phyloP scores from a whole-genome alignment of 768 basidiomycete genomes.

The Lactarius deliciosus region DNA sequence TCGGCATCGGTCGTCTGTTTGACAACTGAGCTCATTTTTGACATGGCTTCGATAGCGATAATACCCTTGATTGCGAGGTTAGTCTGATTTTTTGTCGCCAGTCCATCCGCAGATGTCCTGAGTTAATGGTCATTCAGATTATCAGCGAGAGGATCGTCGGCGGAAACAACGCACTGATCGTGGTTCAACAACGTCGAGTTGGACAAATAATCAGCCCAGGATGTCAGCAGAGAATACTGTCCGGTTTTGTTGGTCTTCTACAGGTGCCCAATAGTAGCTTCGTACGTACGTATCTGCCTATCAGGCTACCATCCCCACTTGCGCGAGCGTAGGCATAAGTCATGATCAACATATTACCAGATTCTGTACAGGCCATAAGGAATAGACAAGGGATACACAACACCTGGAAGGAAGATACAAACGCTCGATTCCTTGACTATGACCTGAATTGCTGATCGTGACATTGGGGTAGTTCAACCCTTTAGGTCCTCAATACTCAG shows the following conservation, averaged over 20 bases:
- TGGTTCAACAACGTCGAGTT: slow-evolving; percentile 49
- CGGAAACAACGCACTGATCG: slow-evolving; percentile 50
- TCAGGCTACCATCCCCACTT: slow-evolving; percentile 32
- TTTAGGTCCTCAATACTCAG: neutral
- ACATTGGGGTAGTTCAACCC: slow-evolving; percentile 19
- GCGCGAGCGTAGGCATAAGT: slow-evolving; percentile 33
- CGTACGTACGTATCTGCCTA: slow-evolving; percentile 30
- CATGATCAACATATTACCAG: slow-evolving; percentile 41
- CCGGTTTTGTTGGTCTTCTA: neutral
- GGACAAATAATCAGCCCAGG: slow-evolving; percentile 37
- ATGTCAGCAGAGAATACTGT: slow-evolving; percentile 34
- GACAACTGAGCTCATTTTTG: slow-evolving; percentile 46
- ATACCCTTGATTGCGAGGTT: slow-evolving; percentile 74
- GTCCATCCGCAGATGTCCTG: slow-evolving; percentile 24
- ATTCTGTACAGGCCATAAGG: slow-evolving; percentile 24
- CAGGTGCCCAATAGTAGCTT: neutral
- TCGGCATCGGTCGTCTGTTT: slow-evolving; percentile 27
- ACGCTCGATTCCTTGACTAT: slow-evolving; percentile 21
- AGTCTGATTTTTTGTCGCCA: slow-evolving; percentile 51
- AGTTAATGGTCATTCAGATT: slow-evolving; percentile 5
- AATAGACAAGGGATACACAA: neutral
- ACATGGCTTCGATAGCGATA: slow-evolving; percentile 64
- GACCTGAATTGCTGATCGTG: neutral
- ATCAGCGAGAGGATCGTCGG: slow-evolving; percentile 39
- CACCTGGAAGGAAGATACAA: neutral